Conservation (phyloP, 108 stramenopile species). For the Bacterosira constricta region DNA sequence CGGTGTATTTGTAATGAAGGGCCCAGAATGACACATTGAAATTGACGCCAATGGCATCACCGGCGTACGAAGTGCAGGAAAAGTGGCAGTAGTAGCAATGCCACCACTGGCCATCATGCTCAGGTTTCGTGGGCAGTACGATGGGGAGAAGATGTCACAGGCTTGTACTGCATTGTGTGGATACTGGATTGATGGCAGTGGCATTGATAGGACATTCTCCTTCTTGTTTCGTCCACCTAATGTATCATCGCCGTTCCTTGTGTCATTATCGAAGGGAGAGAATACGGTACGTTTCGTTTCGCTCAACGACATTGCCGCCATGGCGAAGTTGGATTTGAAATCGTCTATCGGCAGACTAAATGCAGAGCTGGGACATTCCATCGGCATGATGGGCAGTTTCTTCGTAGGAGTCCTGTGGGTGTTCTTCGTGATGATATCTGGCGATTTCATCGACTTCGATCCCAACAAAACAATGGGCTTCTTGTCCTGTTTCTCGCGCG, state of each 20-base stretch:
- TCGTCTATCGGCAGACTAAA: not conserved
- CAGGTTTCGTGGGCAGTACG: not conserved
- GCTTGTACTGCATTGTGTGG: not conserved
- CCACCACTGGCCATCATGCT: not conserved
- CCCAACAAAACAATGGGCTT: not conserved
- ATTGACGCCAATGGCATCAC: not conserved
- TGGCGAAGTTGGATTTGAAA: not conserved
- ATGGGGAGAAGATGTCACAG: constrained; percentile 8
- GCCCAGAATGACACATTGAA: constrained; percentile 10
- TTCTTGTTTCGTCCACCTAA: not conserved
- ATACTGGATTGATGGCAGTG: not conserved
- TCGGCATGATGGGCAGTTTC: not conserved
- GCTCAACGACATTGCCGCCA: not conserved
- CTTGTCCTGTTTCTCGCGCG: not conserved
- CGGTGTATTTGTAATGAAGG: constrained; percentile 1
- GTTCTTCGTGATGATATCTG: no score
- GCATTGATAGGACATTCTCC: not conserved
- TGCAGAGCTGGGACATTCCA: not conserved
- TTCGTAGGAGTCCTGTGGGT: not conserved
- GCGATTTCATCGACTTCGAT: not conserved
- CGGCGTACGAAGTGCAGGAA: constrained; percentile 1
- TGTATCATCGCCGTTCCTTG: not conserved
- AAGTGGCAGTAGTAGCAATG: not conserved
- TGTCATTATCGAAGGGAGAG: not conserved
- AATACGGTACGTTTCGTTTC: not conserved